Conservation (phyloP, 2,329 filamentous ascomycete species). For the Fusarium compactum region DNA sequence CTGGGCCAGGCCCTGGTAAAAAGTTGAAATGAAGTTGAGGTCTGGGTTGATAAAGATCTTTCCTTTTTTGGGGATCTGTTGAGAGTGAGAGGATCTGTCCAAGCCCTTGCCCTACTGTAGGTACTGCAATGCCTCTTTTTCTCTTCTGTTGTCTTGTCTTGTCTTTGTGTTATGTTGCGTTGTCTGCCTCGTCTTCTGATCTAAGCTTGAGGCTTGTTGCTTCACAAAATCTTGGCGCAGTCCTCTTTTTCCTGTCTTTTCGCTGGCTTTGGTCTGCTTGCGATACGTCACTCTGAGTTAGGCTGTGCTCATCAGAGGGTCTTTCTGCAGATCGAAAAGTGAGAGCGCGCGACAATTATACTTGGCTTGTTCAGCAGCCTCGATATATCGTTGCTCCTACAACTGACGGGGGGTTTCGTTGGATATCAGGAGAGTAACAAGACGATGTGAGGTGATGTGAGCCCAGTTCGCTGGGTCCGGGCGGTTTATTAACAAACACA, state of each 20-base stretch:
- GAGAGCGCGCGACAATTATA: constrained; percentile 44
- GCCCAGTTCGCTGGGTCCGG: constrained; percentile 41
- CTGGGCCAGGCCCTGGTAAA: constrained; percentile 19
- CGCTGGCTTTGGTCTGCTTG: constrained; percentile 31
- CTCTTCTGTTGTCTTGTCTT: neutral
- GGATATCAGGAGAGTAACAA: constrained; percentile 47
- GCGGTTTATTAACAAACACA: constrained; percentile 38
- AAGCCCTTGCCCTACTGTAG: constrained; percentile 40
- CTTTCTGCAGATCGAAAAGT: constrained; percentile 29
- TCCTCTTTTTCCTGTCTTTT: constrained; percentile 29
- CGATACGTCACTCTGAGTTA: constrained; percentile 44
- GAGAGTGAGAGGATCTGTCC: constrained; percentile 20
- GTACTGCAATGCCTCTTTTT: constrained; percentile 5
- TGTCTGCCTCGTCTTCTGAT: constrained; percentile 33
- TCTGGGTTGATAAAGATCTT: constrained; percentile 31
- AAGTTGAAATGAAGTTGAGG: constrained; percentile 32
- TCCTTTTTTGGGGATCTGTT: constrained; percentile 36
- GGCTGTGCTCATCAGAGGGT: constrained; percentile 39
- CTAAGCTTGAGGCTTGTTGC: constrained; percentile 30
- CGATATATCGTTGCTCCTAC: constrained; percentile 39
- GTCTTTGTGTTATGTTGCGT: neutral
- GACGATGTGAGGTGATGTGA: constrained; percentile 48
- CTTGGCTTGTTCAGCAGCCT: constrained; percentile 26
- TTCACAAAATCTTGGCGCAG: constrained; percentile 39
- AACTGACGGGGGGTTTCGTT: constrained; percentile 37